Base-by-base conservation (phyloP, 2,329 filamentous ascomycete genomes). In the Monosporascus sp. region DNA sequence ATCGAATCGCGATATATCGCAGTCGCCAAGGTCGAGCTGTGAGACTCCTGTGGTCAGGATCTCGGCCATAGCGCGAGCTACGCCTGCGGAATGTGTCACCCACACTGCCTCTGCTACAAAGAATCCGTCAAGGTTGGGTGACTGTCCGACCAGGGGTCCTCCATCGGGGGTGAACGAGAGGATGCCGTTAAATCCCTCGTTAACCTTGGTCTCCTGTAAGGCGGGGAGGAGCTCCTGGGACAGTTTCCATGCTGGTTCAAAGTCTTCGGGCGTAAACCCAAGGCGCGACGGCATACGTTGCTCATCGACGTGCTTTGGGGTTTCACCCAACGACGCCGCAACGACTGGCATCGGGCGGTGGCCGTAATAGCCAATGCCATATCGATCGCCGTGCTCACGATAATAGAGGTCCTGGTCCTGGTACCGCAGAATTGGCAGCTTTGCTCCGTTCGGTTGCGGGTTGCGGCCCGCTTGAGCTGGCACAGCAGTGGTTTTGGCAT, bases 111-210 rank as follows among this genome's bases (percentile, higher is more conserved):
- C 83, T 0, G 83, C 83, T 1, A 86, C 80, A 58, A 75, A 85
- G 66, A 86, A 85, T 14, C 80, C 80, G 46, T 84, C 79, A 0
- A 86, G 65, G 15, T 74, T 75, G 6, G 83, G 81, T 0, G 80
- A 73, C 59, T 79, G 75, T 3, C 83, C 83, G 2, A 86, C 71
- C 0, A 86, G 71, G 0, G 83, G 79, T 0, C 80, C 81, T 1
- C 83, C 82, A 50, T 86, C 83, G 0, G 83, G 83, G 0, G 83
- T 86, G 61, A 86, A 86, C 0, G 83, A 86, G 65, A 86, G 82
- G 59, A 86, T 76, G 3, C 83, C 83, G 59, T 86, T 86, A 72
- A 86, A 86, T 0, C 82, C 83, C 41, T 83, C 77, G 0, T 71
- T 77, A 6, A 86, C 75, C 53, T 81, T 66, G 15, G 69, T 75